Evolutionary conservation across 441 rosid genomes (phyloP).

Genomic region (Populus trichocarpa): DNA sequence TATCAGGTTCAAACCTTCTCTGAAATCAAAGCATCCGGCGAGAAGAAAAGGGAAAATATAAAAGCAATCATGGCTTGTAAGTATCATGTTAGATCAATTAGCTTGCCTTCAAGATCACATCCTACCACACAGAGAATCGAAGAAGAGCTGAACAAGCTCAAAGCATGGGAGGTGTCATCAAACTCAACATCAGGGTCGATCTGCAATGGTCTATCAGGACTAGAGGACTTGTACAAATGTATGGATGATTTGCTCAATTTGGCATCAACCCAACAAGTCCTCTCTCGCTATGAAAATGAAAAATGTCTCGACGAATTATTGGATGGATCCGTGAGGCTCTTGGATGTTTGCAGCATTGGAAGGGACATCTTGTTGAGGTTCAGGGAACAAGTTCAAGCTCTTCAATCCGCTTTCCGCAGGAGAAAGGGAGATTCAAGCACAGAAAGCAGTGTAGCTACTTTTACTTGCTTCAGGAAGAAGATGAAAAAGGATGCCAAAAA

Average conservation of each 20-base stretch:
- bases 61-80: constrained; percentile 37
- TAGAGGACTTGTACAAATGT: constrained; percentile 41
- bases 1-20: constrained; percentile 15
- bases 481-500: constrained; percentile 49
- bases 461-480: constrained; percentile 42
- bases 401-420: constrained; percentile 48
- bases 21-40: constrained; percentile 10
- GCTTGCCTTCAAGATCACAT: constrained; percentile 69
- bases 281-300: constrained; percentile 27
- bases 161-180: constrained; percentile 26
- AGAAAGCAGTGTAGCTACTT: constrained; percentile 18
- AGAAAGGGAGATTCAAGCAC: constrained; percentile 39
- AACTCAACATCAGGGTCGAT: constrained; percentile 34
- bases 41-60: neutral
- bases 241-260: constrained; percentile 47
- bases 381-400: constrained; percentile 43
- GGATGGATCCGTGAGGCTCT: constrained; percentile 50
- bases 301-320: constrained; percentile 45
- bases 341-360: constrained; percentile 51
- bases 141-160: constrained; percentile 43
- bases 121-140: constrained; percentile 47
- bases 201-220: constrained; percentile 26
- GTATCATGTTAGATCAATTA: constrained; percentile 50
- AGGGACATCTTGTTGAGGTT: constrained; percentile 42
- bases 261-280: constrained; percentile 44